Evolutionary conservation across 257 asterid species (phyloP), one percentile per base, ranked within the genome.

Genomic region (Nicotiana obtusifolia): DNA sequence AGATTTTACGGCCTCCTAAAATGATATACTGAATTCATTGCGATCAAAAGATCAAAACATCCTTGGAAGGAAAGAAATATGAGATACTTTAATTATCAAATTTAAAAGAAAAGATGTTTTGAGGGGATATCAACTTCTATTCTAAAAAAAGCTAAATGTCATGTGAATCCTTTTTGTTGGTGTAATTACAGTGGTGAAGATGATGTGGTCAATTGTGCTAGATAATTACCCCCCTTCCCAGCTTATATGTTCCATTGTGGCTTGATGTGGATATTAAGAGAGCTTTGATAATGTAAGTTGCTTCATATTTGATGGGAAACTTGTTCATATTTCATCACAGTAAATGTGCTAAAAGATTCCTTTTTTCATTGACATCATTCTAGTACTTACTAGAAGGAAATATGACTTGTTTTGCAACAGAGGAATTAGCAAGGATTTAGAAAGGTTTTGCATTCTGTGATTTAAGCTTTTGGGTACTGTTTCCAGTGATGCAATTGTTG

Each of bases 291-390:
- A 47, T 44, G 22, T 22, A 47, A 73, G 79, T 7, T 17, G 8
- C 59, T 47, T 73, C 26, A 47, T 73, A 13, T 41, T 41, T 47
- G 26, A 47, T 71, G 59, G 78, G 78, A 22, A 44, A 71, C 59
- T 20, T 22, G 20, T 44, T 71, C 78, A 71, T 71, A 44, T 71
- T 44, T 71, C 78, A 71, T 71, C 33, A 71, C 77, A 41, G 44
- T 20, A 10, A 62, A 62, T 44, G 20, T 71, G 30, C 78, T 44
- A 20, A 71, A 71, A 71, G 59, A 71, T 71, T 19, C 44, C 20
- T 44, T 71, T 44, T 26, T 71, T 20, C 22, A 19, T 44, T 44
- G 37, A 44, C 35, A 71, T 71, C 35, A 71, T 13, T 71, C n/a
- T 44, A 41, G n/a, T 71, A 44, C 78, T 44, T 71, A 14, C 60